Evolutionary conservation across 441 rosid genomes (phyloP).

Genomic region (Euphorbia corollata): DNA sequence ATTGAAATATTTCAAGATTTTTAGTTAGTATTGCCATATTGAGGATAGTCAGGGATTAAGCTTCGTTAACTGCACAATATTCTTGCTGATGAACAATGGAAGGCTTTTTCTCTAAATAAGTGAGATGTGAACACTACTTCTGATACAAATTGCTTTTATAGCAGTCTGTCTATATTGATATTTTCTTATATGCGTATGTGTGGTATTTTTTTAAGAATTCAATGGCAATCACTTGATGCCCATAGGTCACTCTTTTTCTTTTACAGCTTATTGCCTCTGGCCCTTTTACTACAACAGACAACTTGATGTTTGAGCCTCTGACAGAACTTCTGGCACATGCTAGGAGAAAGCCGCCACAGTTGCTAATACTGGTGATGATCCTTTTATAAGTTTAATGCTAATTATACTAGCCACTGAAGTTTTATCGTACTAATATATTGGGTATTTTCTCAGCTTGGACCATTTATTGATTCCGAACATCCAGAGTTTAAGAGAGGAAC

Average conservation of each 20-base stretch:
- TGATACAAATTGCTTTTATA: not conserved
- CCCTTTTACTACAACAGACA: slow-evolving; percentile 81
- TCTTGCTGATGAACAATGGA: slow-evolving; percentile 5
- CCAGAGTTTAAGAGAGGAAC: not conserved
- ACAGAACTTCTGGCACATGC: slow-evolving; percentile 72
- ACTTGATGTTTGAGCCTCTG: slow-evolving; percentile 83
- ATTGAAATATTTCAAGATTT: too few relatives aligned
- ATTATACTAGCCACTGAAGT: not conserved
- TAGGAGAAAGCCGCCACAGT: slow-evolving; percentile 63
- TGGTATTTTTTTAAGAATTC: not conserved
- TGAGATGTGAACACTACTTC: not conserved
- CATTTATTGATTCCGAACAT: not conserved
- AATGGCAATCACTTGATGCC: slow-evolving; percentile 8
- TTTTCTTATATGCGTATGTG: not conserved
- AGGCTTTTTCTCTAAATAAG: not conserved
- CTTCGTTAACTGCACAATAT: not conserved
- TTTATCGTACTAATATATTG: not conserved
- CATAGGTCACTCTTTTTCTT: slow-evolving; percentile 3
- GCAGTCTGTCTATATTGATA: not conserved
- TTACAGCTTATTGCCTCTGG: slow-evolving; percentile 77
- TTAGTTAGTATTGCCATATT: too few relatives aligned
- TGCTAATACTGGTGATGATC: slow-evolving; percentile 65
- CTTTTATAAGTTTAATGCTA: not conserved
- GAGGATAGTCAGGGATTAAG: not conserved
- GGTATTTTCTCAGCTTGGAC: not conserved